Conservation (phyloP, 257 asterid genomes). For the Plantago major region DNA sequence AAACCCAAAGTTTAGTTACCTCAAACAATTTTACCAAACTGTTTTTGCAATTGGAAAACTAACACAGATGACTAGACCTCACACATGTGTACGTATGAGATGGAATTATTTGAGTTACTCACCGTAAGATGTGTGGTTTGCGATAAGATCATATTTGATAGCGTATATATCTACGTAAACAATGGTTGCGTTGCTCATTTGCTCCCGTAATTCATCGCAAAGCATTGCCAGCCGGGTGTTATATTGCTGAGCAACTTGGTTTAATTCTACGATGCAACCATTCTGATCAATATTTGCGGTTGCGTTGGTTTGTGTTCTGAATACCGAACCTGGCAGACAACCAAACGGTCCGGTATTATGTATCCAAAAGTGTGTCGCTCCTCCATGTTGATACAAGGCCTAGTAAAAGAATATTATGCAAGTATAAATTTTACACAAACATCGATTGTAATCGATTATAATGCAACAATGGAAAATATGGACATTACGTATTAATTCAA, state of each 20-base stretch:
- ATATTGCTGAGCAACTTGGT: not conserved
- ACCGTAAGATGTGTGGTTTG: not conserved
- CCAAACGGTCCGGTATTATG: slow-evolving; percentile 13
- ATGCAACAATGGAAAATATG: not conserved
- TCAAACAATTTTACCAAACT: not conserved
- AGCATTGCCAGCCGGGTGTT: not conserved
- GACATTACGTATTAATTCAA: not conserved
- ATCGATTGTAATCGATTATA: not conserved
- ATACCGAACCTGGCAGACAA: too few relatives aligned
- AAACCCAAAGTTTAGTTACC: not conserved
- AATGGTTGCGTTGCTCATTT: not conserved
- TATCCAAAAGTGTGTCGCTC: slow-evolving; percentile 10
- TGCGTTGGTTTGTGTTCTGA: too few relatives aligned
- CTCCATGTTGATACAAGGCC: not conserved
- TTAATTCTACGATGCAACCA: not conserved
- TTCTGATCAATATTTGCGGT: not conserved
- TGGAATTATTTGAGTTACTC: not conserved
- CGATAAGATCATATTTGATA: slow-evolving; percentile 2
- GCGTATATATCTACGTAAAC: not conserved
- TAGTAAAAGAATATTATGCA: not conserved
- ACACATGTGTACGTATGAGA: not conserved
- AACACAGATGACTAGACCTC: not conserved
- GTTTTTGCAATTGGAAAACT: too few relatives aligned
- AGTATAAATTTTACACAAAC: not conserved
- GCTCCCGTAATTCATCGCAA: not conserved